Evolutionary conservation across 2,329 filamentous ascomycete genomes (phyloP), one percentile per base, ranked within the genome.

Genomic region (Trichoderma koningii): DNA sequence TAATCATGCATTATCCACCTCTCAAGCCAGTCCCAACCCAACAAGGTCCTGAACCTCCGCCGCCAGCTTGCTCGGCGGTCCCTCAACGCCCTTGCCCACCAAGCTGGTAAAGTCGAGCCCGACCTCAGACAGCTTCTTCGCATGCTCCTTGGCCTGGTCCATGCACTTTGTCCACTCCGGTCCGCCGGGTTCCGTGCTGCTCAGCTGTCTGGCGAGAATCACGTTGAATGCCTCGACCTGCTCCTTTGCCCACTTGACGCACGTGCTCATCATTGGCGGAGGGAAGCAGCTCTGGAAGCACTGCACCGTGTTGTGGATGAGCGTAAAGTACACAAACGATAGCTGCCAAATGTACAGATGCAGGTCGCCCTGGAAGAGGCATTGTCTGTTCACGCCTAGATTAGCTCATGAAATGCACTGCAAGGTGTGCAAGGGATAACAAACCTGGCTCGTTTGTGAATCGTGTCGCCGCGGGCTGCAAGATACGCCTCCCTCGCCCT

Each of bases 171-270:
- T 85, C 91, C 92, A 97, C 1, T 91, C 84, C 51, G 87, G 83
- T 15, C 89, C 89, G n/a, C 85, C 88, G 56, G 82, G 84, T 67
- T 96, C 89, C 2, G 95, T 90, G 73, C 91, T 93, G 77, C 92
- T 96, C 67, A 99, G 81, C 78, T 98, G 95, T 66, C 94, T 83
- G 42, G 85, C 87, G 44, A 99, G 81, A 57, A 95, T 87, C 52
- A 83, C 83, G 72, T 97, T 98, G 81, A 98, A 98, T 2, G 88
- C 88, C 71, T 97, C 93, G 1, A 98, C 87, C 74, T 96, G 89
- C 71, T 95, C 90, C 77, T 97, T 98, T n/a, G 93, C 93, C 95
- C 95, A 99, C 74, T 94, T 96, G 71, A 99, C 94, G 71, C 93
- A 96, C 0, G 93, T 93, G 72, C 92, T 96, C 85, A 95, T 96